Evolutionary conservation across 805 yeast genomes (phyloP), one percentile per base, ranked within the genome.

Genomic region (Metschnikowia vanudenii): DNA sequence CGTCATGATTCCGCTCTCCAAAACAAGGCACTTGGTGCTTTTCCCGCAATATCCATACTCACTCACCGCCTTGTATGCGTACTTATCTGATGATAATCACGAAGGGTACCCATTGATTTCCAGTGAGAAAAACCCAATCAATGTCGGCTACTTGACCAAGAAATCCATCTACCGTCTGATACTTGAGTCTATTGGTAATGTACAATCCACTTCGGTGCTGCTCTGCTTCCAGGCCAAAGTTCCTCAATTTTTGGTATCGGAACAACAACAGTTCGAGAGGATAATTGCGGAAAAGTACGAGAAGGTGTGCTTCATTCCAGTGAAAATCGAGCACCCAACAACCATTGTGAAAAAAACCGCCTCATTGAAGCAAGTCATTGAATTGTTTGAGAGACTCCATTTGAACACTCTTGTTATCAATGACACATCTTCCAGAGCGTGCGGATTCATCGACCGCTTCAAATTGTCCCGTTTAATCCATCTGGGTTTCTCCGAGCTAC

Each of bases 31-130:
- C 41, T 45, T 72, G 12, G 52, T 52, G 39, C 50, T 70, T 56
- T 24, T 64, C 59, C 64, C 65, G 0, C 57, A 49, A 2, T 43
- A 38, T 8, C 65, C 66, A 1, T 63, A 69, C 36, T 60, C 67
- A 2, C 47, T 54, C 3, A 36, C 47, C 2, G 45, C 44, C 2
- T 37, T 72, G 20, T 41, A 51, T 33, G 47, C 41, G 1, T 64
- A 61, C 41, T 36, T 62, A 13, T 50, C 58, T 14, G 67, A 65
- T 26, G 74, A 71, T 41, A 51, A 50, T 34, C 75, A 72, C 47
- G 76, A 72, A 45, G 76, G 76, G 1, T 72, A 71, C 46, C 77
- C 77, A 1, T 36, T 72, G 12, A 50, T 71, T 2, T 46, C 60
- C 4, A 63, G 58, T 43, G 52, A 54, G 13, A 43, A 42, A 3